Evolutionary conservation across 1,284 basidiomycete genomes (phyloP), one percentile per base, ranked within the genome.

Genomic region (Peniophora sp.): DNA sequence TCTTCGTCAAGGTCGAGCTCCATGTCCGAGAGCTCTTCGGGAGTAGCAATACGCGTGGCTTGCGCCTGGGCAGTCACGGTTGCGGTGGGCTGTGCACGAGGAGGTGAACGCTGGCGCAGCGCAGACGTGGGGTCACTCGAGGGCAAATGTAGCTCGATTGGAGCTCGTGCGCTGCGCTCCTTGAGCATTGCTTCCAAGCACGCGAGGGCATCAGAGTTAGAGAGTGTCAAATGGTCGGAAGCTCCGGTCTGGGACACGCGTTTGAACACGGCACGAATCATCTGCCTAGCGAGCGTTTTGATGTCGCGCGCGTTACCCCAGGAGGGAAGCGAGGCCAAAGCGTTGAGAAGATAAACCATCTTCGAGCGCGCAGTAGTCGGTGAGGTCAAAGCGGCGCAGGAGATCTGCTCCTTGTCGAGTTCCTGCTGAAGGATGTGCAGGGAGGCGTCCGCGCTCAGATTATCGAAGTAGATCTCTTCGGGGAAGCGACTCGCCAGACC

Each of bases 401-500:
- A n/a, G 35, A 83, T 65, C 0, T 65, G 53, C 23, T 68, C 65
- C 63, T 75, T 77, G 50, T 57, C 56, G 32, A 85, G 62, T 52
- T 76, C 68, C 49, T 67, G 70, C 27, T 63, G 58, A 19, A 85
- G 62, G 9, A 85, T 63, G 47, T 73, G 47, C 85, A 59, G 56
- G 81, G 83, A 22, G 71, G 61, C 14, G 67, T 64, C n/a, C n/a
- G 27, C 8, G 80, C 67, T 20, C 62, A 50, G 66, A 85, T 83
- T 75, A 16, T 56, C 52, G 67, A 85, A 83, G 34, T 65, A 52
- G 24, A 85, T 67, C 52, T 78, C 73, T 36, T 83, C 78, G 1
- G 81, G 74, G 68, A 85, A 85, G 16, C 83, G 78, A 64, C 83
- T 85, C 5, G 81, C 74, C 14, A 85, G 67, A 0, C 83, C 83